phyloP scores from a whole-genome alignment of 192 early-diverging fungal species.

The Oehlia diaphana region DNA sequence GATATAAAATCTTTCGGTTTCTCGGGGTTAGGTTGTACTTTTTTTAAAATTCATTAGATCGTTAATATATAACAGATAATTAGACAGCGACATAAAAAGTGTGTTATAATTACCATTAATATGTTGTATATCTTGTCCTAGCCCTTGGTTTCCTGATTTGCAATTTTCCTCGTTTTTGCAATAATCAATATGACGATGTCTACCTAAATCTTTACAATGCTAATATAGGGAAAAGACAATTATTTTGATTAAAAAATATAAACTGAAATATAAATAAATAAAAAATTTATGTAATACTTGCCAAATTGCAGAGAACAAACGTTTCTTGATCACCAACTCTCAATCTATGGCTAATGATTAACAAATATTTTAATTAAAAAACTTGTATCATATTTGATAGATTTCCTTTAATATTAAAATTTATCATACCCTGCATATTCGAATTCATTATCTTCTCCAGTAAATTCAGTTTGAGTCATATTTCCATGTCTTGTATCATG shows the following conservation, averaged over 20 bases:
- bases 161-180: conserved; percentile 7
- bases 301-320: conserved; percentile 22
- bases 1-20: conserved; percentile 24
- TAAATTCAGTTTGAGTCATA: conserved; percentile 10
- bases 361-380: not conserved
- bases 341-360: not conserved
- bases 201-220: conserved; percentile 14
- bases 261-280: not conserved
- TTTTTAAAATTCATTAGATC: not conserved
- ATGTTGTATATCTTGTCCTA: conserved; percentile 9
- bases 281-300: not conserved
- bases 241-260: not conserved
- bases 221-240: not conserved
- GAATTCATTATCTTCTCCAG: conserved; percentile 19
- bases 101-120: conserved; percentile 5
- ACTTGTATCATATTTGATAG: not conserved
- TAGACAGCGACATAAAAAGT: too few species aligned
- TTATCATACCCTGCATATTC: conserved; percentile 17
- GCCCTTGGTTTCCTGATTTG: not conserved
- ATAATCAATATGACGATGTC: conserved; percentile 33
- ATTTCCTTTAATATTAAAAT: not conserved
- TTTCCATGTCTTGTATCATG: conserved; percentile 15
- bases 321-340: conserved; percentile 5
- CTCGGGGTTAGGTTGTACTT: conserved; percentile 10
- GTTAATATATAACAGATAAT: not conserved